Evolutionary conservation across 2,329 filamentous ascomycete species (phyloP), one percentile per base, ranked within the genome.

Genomic region (Colletotrichum cordylinicola): DNA sequence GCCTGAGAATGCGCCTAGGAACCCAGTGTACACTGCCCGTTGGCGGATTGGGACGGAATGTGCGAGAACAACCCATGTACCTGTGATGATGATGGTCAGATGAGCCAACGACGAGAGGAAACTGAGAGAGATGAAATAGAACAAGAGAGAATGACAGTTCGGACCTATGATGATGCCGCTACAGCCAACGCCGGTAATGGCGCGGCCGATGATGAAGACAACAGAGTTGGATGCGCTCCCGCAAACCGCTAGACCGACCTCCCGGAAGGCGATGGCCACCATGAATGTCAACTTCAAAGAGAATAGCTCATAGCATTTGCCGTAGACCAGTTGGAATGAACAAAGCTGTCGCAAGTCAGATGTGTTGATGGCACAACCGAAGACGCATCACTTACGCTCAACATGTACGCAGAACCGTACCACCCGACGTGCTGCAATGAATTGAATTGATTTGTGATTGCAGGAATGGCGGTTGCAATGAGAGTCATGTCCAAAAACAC

Each of bases 341-440:
- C 70, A 74, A 31, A 72, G 62, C 70, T 72, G 7, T 29, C 10
- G 21, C n/a, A 6, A n/a, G 29, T n/a, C 58, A 33, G 58, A 8
- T 9, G 18, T 13, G 29, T 2, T 18, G 29, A 61, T 35, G 43
- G 12, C 18, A 18, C 43, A 48, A 21, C 18, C 24, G 7, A 35
- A 61, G 58, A 61, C 4, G 10, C 27, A 24, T 13, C 29, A 79
- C 83, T 75, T 81, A 84, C 85, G 87, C 13, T 84, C 21, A 83
- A 73, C 55, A 85, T 85, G 78, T 89, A 90, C 29, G 87, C 86
- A 68, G 86, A 87, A 12, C 86, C 87, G 79, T 91, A 91, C 90
- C 90, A 91, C 43, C 89, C 89, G 16, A 91, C 87, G 78, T 91
- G 89, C 6, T 82, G 80, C 1, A 91, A 81, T 18, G 88, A 87